Conservation (phyloP, 2,329 filamentous ascomycete genomes). For the Penicillium sp. region DNA sequence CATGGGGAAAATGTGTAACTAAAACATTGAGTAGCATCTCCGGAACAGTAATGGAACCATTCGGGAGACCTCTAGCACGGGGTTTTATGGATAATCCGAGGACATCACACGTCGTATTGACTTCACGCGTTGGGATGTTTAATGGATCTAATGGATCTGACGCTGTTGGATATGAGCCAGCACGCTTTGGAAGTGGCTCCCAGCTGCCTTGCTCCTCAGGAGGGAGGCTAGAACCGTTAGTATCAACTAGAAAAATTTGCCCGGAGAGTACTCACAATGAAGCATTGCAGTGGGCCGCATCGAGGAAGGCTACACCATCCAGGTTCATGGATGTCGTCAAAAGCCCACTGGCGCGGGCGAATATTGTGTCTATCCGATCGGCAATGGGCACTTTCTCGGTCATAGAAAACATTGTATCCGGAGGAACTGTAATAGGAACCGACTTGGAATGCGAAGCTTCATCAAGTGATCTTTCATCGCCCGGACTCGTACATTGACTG, state of each 20-base stretch:
- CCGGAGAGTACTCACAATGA: constrained; percentile 20
- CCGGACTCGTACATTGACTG: background rate
- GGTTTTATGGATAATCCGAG: constrained; percentile 10
- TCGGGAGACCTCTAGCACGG: background rate
- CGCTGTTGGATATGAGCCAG: background rate
- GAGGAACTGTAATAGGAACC: background rate
- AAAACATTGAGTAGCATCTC: constrained; percentile 19
- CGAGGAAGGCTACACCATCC: constrained; percentile 38
- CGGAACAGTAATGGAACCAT: background rate
- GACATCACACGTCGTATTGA: constrained; percentile 16
- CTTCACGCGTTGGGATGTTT: background rate
- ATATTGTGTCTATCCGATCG: constrained; percentile 31
- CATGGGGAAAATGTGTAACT: constrained; percentile 24
- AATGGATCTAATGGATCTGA: background rate
- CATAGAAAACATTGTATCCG: constrained; percentile 1
- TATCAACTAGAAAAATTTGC: background rate
- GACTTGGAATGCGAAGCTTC: constrained; percentile 4
- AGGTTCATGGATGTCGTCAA: constrained; percentile 45
- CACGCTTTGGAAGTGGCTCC: constrained; percentile 18
- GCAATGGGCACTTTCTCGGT: constrained; percentile 13
- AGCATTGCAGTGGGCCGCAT: constrained; percentile 18
- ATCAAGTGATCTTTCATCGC: constrained; percentile 7
- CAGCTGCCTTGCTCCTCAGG: constrained; percentile 19
- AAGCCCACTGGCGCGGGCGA: constrained; percentile 46
- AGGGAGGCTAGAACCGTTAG: constrained; percentile 12